Evolutionary conservation across 768 basidiomycete species (phyloP).

Genomic region (Trametes maxima): DNA sequence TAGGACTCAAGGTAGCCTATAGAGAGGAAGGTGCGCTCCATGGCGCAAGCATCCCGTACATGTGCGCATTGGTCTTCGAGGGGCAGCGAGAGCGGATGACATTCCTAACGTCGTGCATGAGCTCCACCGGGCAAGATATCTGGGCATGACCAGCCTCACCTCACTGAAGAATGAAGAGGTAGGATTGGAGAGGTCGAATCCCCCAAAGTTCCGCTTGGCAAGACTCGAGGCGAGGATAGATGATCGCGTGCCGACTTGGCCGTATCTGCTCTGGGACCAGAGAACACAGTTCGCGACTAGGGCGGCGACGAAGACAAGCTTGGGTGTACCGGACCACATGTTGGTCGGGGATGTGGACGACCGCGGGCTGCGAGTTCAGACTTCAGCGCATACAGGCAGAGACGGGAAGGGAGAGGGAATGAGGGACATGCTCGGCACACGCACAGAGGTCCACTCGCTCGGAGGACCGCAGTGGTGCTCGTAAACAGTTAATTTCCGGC

Average conservation of each 20-base stretch:
- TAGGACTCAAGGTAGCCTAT: conserved; percentile 71
- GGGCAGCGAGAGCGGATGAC: conserved; percentile 62
- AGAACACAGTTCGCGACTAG: conserved; percentile 62
- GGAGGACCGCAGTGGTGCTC: background rate
- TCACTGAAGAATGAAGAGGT: background rate
- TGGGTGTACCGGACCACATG: conserved; percentile 54
- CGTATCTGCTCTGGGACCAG: conserved; percentile 53
- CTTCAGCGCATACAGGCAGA: conserved; percentile 19
- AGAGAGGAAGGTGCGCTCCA: conserved; percentile 64
- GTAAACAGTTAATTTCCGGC: background rate
- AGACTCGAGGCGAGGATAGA: conserved; percentile 3
- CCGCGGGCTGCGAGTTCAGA: background rate
- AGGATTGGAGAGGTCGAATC: background rate
- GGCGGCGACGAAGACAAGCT: conserved; percentile 51
- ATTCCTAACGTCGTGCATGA: conserved; percentile 44
- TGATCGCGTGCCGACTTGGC: conserved; percentile 24
- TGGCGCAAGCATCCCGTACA: conserved; percentile 58
- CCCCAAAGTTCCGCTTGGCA: conserved; percentile 17
- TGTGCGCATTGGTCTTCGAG: conserved; percentile 62
- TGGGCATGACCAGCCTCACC: background rate
- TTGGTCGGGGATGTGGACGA: conserved; percentile 9
- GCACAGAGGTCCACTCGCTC: background rate
- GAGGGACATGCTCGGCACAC: conserved; percentile 10
- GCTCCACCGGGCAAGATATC: background rate
- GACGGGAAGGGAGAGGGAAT: conserved; percentile 1